A percentile compares a stretch with the other conserved stretches of the same genome.
phyloP scores from a whole-genome alignment of 352 stramenopile genomes.

The Phytophthora foliorum region DNA sequence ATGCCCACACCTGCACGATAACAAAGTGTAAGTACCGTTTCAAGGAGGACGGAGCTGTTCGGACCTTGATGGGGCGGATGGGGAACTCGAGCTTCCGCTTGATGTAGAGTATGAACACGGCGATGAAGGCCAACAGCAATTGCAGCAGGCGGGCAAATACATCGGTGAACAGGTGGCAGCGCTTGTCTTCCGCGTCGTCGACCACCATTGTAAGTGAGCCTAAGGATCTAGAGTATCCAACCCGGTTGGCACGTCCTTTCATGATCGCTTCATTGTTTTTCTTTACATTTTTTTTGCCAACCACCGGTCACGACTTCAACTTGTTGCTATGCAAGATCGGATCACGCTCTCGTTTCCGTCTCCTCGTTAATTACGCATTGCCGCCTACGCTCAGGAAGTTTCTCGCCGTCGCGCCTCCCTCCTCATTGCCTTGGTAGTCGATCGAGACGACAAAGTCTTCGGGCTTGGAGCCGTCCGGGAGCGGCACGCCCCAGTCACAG shows the following conservation, averaged over 20 bases:
- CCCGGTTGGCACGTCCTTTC: constrained; percentile 34
- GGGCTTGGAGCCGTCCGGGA: constrained; percentile 83
- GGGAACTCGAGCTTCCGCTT: constrained; percentile 83
- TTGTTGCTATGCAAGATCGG: constrained; percentile 9
- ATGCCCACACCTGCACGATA: constrained; percentile 60
- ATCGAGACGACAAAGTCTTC: constrained; percentile 45
- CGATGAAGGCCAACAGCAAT: constrained; percentile 56
- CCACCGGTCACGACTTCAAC: constrained; percentile 14
- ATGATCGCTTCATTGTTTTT: constrained; percentile 11
- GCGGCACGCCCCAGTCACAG: constrained; percentile 90
- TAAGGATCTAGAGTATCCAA: constrained; percentile 18
- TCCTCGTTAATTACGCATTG: constrained; percentile 23
- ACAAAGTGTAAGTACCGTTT: not conserved
- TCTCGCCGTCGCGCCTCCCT: constrained; percentile 5
- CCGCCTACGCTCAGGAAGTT: constrained; percentile 30
- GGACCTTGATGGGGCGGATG: constrained; percentile 65
- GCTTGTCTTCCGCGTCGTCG: constrained; percentile 32
- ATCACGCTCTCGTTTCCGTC: not conserved
- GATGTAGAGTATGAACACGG: constrained; percentile 76
- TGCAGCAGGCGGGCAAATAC: constrained; percentile 69
- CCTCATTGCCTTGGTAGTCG: constrained; percentile 38
- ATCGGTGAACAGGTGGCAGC: constrained; percentile 80
- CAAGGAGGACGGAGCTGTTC: not conserved
- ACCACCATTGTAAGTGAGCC: constrained; percentile 13
- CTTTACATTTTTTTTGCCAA: constrained; percentile 10